Evolutionary conservation across 2,329 filamentous ascomycete species (phyloP), one percentile per base, ranked within the genome.

Genomic region (Microdochium bolleyi): DNA sequence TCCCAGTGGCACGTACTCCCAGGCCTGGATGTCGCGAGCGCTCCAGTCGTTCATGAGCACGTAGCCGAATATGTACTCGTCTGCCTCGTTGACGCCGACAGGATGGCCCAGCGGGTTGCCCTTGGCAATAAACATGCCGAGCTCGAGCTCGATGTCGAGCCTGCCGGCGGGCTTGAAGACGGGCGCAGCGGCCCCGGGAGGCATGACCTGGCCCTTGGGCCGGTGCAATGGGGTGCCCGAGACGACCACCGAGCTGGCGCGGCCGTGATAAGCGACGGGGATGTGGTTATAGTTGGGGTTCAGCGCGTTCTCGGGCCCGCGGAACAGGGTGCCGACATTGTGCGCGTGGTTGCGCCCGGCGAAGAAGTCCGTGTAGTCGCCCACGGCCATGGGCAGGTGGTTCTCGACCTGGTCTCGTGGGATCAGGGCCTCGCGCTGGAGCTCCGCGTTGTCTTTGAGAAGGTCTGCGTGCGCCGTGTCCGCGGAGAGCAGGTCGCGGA

Each of bases 291-390:
- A 94, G 65, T 92, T 92, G 10, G 87, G 85, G 66, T 92, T 86
- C 21, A 94, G 73, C 0, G 88, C 87, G 58, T 90, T 88, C 16
- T 79, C 77, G 0, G 84, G 79, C 0, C 87, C 88, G 32, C 89
- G 82, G 70, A 92, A 90, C 22, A 92, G 76, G 1, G 82, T 78
- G 3, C 87, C 88, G 9, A 88, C 75, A 59, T 70, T 71, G 72
- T 83, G 87, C 4, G 89, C 89, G 68, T 94, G 89, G 63, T 92
- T 85, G 61, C 85, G 72, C 49, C 89, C 88, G 14, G 86, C 89
- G 63, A 89, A 94, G 71, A 92, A 94, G 64, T 94, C 89, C 2
- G 88, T 89, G 65, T 92, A 92, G 64, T 92, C 89, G 30, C 88
- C 87, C 61, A 92, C 89, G 37, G 79, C 73, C 74, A 94, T 81